Percentiles rank a stretch among this genome's conserved stretches.
These are phyloP conservation scores for Pseudofabraea citricarpa DNA, from an alignment of 2,329 filamentous ascomycete genomes.

Conservation along the genomic window DNA sequence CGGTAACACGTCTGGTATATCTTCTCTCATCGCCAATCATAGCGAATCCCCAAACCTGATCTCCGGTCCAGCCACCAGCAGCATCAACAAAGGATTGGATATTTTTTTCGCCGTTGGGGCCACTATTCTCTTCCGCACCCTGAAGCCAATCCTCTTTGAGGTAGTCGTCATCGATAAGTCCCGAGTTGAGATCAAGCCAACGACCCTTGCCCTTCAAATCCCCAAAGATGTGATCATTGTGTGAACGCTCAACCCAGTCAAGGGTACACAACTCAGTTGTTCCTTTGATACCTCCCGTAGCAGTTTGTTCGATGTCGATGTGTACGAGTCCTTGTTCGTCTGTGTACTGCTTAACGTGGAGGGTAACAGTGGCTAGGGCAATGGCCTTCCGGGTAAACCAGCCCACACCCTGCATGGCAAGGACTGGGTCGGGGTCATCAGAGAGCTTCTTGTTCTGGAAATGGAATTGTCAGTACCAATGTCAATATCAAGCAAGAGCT, in stretches of 20 bases:
- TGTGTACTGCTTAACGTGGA: slow-evolving; percentile 35
- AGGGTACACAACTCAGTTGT: slow-evolving; percentile 53
- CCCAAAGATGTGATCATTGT: slow-evolving; percentile 61
- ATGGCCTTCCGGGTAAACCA: slow-evolving; percentile 59
- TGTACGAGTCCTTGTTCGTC: slow-evolving; percentile 36
- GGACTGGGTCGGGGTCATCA: slow-evolving; percentile 51
- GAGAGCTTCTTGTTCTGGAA: slow-evolving; percentile 56
- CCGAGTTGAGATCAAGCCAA: slow-evolving; percentile 29
- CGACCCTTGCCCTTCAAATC: slow-evolving; percentile 44
- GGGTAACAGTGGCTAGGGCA: slow-evolving; percentile 51
- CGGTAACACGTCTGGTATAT: slow-evolving; percentile 33
- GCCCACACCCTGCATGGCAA: slow-evolving; percentile 51
- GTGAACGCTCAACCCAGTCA: slow-evolving; percentile 48
- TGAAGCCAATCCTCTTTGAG: slow-evolving; percentile 46
- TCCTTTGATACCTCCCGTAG: slow-evolving; percentile 56
- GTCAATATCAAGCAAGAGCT: no score
- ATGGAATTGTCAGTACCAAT: slow-evolving; percentile 1
- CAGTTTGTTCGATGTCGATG: slow-evolving; percentile 56
- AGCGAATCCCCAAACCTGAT: slow-evolving; percentile 46
- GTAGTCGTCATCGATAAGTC: slow-evolving; percentile 33
- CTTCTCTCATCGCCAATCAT: slow-evolving; percentile 34
- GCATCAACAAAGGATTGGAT: slow-evolving; percentile 44
- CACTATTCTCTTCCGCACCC: slow-evolving; percentile 33
- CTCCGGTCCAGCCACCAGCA: slow-evolving; percentile 46
- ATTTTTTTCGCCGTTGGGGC: slow-evolving; percentile 36